Conservation (phyloP, 208 protist genomes). For the Blechomonas ayalai region DNA sequence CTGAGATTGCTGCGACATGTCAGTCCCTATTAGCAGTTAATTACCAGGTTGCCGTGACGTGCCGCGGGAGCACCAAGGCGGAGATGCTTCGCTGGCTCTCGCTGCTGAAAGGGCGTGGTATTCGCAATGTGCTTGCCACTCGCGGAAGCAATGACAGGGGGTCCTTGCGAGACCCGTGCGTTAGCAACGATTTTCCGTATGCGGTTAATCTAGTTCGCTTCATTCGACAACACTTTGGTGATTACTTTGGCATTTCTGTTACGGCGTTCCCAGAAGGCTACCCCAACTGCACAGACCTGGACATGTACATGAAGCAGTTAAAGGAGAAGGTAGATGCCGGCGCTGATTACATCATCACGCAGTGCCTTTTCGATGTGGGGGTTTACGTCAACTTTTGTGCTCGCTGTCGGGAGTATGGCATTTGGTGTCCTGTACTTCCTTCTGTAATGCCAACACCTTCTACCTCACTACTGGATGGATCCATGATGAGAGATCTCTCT, state of each 20-base stretch:
- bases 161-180: background rate
- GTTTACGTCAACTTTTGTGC: slow-evolving; percentile 70
- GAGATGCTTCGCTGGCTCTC: slow-evolving; percentile 64
- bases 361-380: slow-evolving; percentile 89
- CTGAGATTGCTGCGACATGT: slow-evolving; percentile 63
- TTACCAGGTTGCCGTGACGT: slow-evolving; percentile 92
- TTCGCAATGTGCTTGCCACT: slow-evolving; percentile 92
- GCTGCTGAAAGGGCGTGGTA: slow-evolving; percentile 60
- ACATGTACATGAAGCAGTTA: slow-evolving; percentile 74
- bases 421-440: slow-evolving; percentile 84
- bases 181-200: slow-evolving; percentile 56
- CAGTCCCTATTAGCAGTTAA: slow-evolving; percentile 78
- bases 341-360: slow-evolving; percentile 93
- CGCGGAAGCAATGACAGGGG: slow-evolving; percentile 64
- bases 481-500: slow-evolving; percentile 55
- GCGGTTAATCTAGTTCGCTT: slow-evolving; percentile 89
- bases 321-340: slow-evolving; percentile 91
- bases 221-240: slow-evolving; percentile 84
- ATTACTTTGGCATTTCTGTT: slow-evolving; percentile 91
- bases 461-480: slow-evolving; percentile 27
- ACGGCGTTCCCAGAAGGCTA: slow-evolving; percentile 72
- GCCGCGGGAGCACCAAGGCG: slow-evolving; percentile 59
- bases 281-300: slow-evolving; percentile 20
- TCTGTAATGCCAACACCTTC: slow-evolving; percentile 80
- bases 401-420: slow-evolving; percentile 56